Evolutionary conservation across 2,329 filamentous ascomycete species (phyloP).

Genomic region (Tolypocladium nubicola): DNA sequence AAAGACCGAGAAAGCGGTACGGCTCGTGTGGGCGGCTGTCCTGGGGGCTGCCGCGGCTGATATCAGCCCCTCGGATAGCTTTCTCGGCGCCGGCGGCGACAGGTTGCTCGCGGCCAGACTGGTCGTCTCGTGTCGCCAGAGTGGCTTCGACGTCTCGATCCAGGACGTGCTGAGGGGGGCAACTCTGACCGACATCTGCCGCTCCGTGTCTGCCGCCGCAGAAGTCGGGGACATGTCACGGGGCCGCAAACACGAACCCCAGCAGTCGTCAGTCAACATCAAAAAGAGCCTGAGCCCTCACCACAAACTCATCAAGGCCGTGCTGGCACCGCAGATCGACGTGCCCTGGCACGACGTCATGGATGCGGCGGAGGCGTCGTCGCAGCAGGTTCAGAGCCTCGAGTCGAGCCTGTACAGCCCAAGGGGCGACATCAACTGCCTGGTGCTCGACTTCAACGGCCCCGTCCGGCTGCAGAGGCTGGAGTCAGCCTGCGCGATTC

Average conservation of each 20-base stretch:
- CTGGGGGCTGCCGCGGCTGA: conserved; percentile 25
- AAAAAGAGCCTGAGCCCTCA: conserved; percentile 8
- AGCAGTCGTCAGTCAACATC: not conserved
- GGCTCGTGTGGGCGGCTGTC: conserved; percentile 35
- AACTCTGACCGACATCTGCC: conserved; percentile 35
- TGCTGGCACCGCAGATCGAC: conserved; percentile 31
- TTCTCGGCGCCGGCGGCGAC: conserved; percentile 36
- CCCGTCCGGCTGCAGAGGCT: conserved; percentile 30
- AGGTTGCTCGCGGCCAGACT: conserved; percentile 31
- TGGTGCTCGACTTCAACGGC: conserved; percentile 37
- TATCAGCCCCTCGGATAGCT: conserved; percentile 32
- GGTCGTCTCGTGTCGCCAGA: conserved; percentile 31
- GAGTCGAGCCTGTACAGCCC: conserved; percentile 35
- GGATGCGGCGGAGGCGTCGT: conserved; percentile 37
- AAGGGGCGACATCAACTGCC: conserved; percentile 34
- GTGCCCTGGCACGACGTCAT: conserved; percentile 30
- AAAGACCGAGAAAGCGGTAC: conserved; percentile 34
- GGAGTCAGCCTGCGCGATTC: conserved; percentile 33
- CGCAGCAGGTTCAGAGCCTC: conserved; percentile 35
- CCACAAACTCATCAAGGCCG: conserved; percentile 26
- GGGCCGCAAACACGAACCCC: not conserved
- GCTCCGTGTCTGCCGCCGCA: conserved; percentile 12
- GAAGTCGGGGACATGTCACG: conserved; percentile 5
- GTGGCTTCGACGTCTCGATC: conserved; percentile 29
- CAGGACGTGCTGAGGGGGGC: conserved; percentile 29